These are phyloP conservation scores for Byssochlamys sp. DNA, from an alignment of 2,329 filamentous ascomycete genomes.

Conservation along the genomic window DNA sequence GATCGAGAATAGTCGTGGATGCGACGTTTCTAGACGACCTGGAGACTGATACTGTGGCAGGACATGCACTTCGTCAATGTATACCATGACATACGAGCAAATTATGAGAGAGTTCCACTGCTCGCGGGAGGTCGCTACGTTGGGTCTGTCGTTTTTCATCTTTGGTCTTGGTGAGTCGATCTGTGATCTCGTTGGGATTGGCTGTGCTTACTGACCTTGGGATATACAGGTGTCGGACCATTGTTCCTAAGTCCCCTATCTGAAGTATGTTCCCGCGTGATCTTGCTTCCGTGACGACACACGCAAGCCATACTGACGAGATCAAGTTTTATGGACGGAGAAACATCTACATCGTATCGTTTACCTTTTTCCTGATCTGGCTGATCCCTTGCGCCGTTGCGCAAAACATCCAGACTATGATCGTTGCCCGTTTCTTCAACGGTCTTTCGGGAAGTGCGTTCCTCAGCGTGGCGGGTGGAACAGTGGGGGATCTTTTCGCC, in stretches of 20 bases:
- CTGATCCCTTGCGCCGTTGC: slow-evolving; percentile 72
- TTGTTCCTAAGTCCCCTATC: slow-evolving; percentile 56
- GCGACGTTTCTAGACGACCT: slow-evolving; percentile 3
- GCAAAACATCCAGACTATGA: slow-evolving; percentile 69
- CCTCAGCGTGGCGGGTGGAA: slow-evolving; percentile 66
- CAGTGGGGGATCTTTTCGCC: slow-evolving; percentile 69
- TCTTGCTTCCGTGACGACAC: neutral
- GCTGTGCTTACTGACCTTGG: slow-evolving; percentile 16
- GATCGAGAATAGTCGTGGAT: neutral
- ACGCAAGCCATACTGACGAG: slow-evolving; percentile 2
- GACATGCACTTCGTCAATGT: slow-evolving; percentile 78
- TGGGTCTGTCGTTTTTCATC: slow-evolving; percentile 76
- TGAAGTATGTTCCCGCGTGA: slow-evolving; percentile 34
- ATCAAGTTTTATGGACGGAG: slow-evolving; percentile 67
- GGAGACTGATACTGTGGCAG: slow-evolving; percentile 32
- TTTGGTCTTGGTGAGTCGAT: slow-evolving; percentile 54
- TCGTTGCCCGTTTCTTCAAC: slow-evolving; percentile 65
- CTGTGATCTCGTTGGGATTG: slow-evolving; percentile 14
- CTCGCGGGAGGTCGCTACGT: slow-evolving; percentile 61
- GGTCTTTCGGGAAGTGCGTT: slow-evolving; percentile 43
- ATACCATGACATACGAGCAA: slow-evolving; percentile 71
- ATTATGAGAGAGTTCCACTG: slow-evolving; percentile 65
- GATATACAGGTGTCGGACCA: slow-evolving; percentile 44
- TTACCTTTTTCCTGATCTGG: slow-evolving; percentile 66
- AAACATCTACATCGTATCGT: slow-evolving; percentile 68